These are phyloP conservation scores for Solanum clarkiae DNA, from an alignment of 257 asterid species.

Conservation along the genomic window DNA sequence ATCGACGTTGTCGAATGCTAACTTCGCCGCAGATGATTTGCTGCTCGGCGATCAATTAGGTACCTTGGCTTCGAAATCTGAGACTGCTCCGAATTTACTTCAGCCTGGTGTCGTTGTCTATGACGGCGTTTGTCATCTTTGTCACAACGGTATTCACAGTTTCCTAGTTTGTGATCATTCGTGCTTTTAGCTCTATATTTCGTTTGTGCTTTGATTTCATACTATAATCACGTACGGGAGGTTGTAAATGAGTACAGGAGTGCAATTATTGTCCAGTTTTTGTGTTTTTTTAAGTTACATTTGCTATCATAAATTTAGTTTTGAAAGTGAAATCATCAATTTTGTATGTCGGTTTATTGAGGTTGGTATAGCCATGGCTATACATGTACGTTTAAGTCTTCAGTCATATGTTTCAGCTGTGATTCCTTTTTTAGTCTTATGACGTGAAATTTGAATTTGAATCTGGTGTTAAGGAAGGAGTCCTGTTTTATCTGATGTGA, in stretches of 20 bases:
- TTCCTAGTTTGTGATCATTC: neutral
- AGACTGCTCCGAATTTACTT: conserved; percentile 29
- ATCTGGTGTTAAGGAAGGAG: neutral
- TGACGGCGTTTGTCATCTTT: conserved; percentile 91
- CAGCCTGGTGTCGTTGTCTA: conserved; percentile 74
- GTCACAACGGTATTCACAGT: conserved; percentile 46
- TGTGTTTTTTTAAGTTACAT: neutral
- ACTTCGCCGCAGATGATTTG: conserved; percentile 20
- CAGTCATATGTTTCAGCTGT: neutral
- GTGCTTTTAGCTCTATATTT: neutral
- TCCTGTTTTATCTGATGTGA: neutral
- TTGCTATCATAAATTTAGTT: neutral
- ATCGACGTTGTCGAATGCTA: neutral
- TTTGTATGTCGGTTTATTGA: neutral
- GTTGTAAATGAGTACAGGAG: neutral
- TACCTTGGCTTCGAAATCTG: conserved; percentile 6
- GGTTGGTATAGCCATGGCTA: neutral
- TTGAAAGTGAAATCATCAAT: neutral
- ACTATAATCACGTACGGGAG: neutral
- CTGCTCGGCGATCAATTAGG: conserved; percentile 1
- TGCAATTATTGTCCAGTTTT: neutral
- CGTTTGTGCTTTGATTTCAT: neutral
- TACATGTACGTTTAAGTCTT: neutral
- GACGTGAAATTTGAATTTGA: neutral
- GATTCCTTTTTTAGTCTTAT: neutral